These are phyloP conservation scores for Malassezia obtusa DNA, from an alignment of 1,284 basidiomycete species.

Conservation along the genomic window DNA sequence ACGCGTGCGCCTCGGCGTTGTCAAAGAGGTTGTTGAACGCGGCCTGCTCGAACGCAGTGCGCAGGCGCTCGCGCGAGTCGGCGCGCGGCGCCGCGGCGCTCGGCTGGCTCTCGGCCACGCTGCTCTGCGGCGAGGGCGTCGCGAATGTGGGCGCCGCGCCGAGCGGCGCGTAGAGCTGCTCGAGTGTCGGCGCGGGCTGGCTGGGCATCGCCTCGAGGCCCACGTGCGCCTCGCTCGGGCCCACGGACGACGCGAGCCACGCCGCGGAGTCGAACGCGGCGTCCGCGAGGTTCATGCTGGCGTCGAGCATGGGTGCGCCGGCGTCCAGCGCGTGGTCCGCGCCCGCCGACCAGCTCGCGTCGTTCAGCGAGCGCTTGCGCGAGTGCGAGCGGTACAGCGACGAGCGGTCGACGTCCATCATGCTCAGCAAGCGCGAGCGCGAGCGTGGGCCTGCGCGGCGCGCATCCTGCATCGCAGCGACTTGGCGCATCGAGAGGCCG, in stretches of 20 bases:
- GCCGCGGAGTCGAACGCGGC: too few relatives aligned
- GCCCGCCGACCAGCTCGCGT: background rate
- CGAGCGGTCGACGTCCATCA: slow-evolving; percentile 96
- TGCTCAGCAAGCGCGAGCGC: slow-evolving; percentile 51
- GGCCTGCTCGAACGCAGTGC: slow-evolving; percentile 32
- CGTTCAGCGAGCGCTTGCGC: background rate
- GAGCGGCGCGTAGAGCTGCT: background rate
- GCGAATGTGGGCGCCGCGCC: background rate
- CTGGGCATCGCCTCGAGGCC: too few relatives aligned
- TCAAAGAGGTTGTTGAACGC: slow-evolving; percentile 38
- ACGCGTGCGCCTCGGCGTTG: slow-evolving; percentile 9
- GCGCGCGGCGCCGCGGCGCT: slow-evolving; percentile 4
- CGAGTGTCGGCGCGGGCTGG: too few relatives aligned
- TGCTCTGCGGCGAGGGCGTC: background rate
- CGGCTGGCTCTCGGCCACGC: background rate
- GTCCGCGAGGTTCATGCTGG: too few relatives aligned
- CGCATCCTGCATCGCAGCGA: slow-evolving; percentile 41
- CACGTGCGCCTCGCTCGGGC: too few relatives aligned
- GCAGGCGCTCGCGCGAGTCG: slow-evolving; percentile 25
- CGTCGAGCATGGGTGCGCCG: too few relatives aligned
- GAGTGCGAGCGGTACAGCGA: slow-evolving; percentile 83
- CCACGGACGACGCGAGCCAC: too few relatives aligned
- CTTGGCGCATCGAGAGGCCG: slow-evolving; percentile 15
- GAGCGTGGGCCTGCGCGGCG: slow-evolving; percentile 22
- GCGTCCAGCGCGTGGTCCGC: too few relatives aligned